Base-by-base conservation (phyloP, 352 stramenopile species). In the Globisporangium rhizosaccharum region DNA sequence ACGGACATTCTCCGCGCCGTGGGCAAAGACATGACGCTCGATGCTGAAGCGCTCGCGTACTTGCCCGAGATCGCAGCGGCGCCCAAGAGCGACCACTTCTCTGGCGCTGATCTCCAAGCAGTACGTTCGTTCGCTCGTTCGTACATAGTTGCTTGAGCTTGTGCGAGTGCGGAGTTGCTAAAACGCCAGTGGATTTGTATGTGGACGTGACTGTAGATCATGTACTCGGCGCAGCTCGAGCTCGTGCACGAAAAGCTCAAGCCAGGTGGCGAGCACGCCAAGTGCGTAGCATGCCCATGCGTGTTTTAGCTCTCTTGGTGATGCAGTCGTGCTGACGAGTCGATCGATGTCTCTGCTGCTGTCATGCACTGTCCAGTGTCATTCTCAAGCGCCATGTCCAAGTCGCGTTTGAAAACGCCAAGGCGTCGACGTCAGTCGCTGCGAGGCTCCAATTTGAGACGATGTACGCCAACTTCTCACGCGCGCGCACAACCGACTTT, bases 201-300 rank as follows among this genome's bases (percentile, higher is more conserved):
- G 39, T 18, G 18, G 8, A 23, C 48, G 23, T 23, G 23, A 23
- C 23, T 23, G 23, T 23, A 93, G 85, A 68, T 94, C 64, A 85
- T 98, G 79, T 96, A 97, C 69, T 96, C 92, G n/a, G 95, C 95
- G 8, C 91, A 98, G 52, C 73, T 98, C 7, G 84, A 96, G 64
- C 81, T 95, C 53, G 89, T 98, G 52, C 92, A 98, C 66, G 81
- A 96, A 49, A 89, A 90, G 56, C 75, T 96, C n/a, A 88, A 90
- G 44, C 73, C 95, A 9, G 76, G 74, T 15, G 63, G 71, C 20
- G 59, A 86, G 14, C 51, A 60, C 33, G 84, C 76, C 28, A 80
- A 70, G 78, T 88, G 71, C 66, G 33, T 20, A 2, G 28, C 28
- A 33, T 33, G 28, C 6, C 28, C 2, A 6, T 6, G 28, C 28